Evolutionary conservation across 2,329 filamentous ascomycete genomes (phyloP).

Genomic region (Fusarium oligoseptatum): DNA sequence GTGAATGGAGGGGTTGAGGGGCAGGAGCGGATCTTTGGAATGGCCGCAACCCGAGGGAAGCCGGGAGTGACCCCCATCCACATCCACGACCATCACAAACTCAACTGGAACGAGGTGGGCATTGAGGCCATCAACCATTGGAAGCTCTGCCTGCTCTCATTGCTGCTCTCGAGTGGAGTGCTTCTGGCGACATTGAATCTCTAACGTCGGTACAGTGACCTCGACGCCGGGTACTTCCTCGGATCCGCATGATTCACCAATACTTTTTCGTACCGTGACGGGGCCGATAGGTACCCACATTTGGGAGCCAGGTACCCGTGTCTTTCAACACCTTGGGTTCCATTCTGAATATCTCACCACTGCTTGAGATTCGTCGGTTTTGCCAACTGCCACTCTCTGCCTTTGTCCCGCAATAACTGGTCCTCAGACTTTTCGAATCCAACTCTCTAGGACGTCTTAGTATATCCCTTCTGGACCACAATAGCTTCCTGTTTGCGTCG

Average conservation of each 20-base stretch:
- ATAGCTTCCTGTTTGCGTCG: background rate
- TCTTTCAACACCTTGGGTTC: constrained; percentile 18
- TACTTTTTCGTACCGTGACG: constrained; percentile 5
- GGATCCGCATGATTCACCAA: constrained; percentile 11
- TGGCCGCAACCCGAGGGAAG: constrained; percentile 42
- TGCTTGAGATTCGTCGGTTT: constrained; percentile 17
- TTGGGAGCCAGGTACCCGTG: constrained; percentile 27
- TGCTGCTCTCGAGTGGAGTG: constrained; percentile 4
- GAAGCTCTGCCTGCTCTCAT: background rate
- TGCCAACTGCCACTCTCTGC: constrained; percentile 9
- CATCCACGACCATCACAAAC: background rate
- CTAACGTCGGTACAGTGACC: constrained; percentile 8
- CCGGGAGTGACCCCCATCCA: background rate
- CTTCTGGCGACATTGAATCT: background rate
- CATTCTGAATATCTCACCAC: constrained; percentile 34
- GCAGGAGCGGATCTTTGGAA: constrained; percentile 45
- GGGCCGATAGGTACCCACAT: constrained; percentile 25
- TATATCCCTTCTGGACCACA: background rate
- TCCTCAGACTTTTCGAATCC: background rate
- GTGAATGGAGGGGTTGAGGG: constrained; percentile 15
- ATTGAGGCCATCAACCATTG: background rate
- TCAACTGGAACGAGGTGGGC: background rate
- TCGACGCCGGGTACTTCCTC: constrained; percentile 6
- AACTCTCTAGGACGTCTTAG: background rate
- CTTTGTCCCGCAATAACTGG: background rate